These are phyloP conservation scores for Colletotrichum lupini DNA, from an alignment of 2,329 filamentous ascomycete genomes.

Conservation along the genomic window DNA sequence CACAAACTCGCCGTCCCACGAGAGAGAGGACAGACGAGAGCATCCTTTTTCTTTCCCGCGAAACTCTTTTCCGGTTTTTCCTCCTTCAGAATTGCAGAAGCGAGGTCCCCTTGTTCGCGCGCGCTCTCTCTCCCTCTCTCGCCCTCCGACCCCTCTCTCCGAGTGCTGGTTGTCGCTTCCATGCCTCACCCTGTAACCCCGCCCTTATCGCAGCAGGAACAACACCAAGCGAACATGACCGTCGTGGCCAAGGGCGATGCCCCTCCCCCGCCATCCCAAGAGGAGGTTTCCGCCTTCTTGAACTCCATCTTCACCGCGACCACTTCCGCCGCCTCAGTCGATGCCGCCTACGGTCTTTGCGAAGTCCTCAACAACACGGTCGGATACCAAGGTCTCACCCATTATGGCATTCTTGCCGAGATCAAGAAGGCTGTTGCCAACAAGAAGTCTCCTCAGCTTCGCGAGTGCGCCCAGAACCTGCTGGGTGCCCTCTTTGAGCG, in stretches of 20 bases:
- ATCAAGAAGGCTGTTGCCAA: slow-evolving; percentile 82
- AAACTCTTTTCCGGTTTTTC: slow-evolving; percentile 3
- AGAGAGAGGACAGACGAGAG: slow-evolving; percentile 36
- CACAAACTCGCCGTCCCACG: slow-evolving; percentile 20
- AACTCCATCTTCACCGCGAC: slow-evolving; percentile 76
- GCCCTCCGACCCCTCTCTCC: slow-evolving; percentile 3
- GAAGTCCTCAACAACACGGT: slow-evolving; percentile 66
- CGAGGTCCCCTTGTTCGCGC: slow-evolving; percentile 14
- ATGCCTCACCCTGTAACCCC: slow-evolving; percentile 64
- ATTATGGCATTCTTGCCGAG: slow-evolving; percentile 66
- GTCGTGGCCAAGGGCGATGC: slow-evolving; percentile 60
- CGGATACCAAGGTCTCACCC: slow-evolving; percentile 62
- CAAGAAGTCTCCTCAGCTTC: slow-evolving; percentile 89
- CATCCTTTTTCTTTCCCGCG: background rate
- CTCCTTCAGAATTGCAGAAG: slow-evolving; percentile 32
- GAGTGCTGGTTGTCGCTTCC: slow-evolving; percentile 16
- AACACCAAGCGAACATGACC: slow-evolving; percentile 37
- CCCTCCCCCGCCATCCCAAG: slow-evolving; percentile 69
- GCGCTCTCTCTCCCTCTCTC: background rate
- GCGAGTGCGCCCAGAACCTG: slow-evolving; percentile 95
- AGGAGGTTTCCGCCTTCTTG: slow-evolving; percentile 74
- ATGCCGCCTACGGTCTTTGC: slow-evolving; percentile 71
- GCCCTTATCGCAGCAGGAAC: slow-evolving; percentile 44
- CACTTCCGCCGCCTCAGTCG: slow-evolving; percentile 76
- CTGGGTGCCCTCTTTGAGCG: slow-evolving; percentile 94